Evolutionary conservation across 1,139 yeast genomes (phyloP).

Genomic region (Geotrichum fermentans): DNA sequence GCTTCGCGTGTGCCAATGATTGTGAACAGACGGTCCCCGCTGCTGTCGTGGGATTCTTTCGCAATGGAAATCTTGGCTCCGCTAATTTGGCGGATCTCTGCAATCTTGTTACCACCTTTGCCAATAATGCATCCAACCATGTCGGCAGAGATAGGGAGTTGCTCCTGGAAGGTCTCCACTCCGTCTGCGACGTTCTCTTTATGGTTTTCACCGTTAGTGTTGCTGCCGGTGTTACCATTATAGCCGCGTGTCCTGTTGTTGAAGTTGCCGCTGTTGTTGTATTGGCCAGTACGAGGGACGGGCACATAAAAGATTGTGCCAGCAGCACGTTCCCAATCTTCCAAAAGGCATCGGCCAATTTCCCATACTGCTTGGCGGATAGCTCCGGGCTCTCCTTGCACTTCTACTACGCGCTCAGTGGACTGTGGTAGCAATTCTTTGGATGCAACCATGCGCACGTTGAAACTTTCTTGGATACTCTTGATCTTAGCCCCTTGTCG

Average conservation of each 20-base stretch:
- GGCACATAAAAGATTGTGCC: constrained; percentile 67
- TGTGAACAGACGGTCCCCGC: constrained; percentile 66
- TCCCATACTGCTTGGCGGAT: constrained; percentile 55
- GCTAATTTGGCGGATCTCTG: constrained; percentile 74
- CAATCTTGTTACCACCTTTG: constrained; percentile 78
- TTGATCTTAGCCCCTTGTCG: constrained; percentile 79
- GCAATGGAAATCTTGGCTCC: constrained; percentile 81
- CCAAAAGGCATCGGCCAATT: constrained; percentile 68
- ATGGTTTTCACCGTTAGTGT: constrained; percentile 1
- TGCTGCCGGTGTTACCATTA: constrained; percentile 15
- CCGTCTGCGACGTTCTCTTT: constrained; percentile 17
- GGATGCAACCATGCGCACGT: constrained; percentile 81
- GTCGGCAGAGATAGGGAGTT: constrained; percentile 64
- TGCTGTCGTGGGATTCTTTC: constrained; percentile 57
- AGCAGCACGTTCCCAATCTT: constrained; percentile 57
- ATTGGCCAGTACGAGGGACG: constrained; percentile 35
- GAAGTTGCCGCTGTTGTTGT: constrained; percentile 9
- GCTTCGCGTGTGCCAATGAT: constrained; percentile 61
- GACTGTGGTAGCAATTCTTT: constrained; percentile 80
- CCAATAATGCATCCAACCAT: constrained; percentile 92
- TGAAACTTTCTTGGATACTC: constrained; percentile 63
- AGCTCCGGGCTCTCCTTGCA: constrained; percentile 72
- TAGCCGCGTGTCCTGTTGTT: constrained; percentile 11
- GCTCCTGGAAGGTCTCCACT: constrained; percentile 38
- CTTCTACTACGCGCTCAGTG: constrained; percentile 81